phyloP scores from a whole-genome alignment of 768 basidiomycete species.

The Kwoniella europaea region DNA sequence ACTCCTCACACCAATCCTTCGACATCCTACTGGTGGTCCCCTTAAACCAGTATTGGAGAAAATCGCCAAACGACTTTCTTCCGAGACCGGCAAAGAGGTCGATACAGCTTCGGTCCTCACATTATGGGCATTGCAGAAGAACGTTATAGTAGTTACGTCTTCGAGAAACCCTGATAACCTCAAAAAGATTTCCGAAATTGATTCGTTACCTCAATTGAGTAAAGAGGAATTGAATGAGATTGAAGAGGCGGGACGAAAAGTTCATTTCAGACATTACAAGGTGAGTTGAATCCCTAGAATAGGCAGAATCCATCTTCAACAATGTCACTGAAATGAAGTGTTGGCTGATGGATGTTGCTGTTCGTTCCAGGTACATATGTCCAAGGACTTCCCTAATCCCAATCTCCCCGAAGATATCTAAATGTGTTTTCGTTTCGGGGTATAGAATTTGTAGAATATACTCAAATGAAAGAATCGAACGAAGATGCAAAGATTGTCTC shows the following conservation, averaged over 20 bases:
- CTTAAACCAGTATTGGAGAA: conserved; percentile 47
- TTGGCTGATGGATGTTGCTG: neutral
- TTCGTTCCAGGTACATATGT: conserved; percentile 49
- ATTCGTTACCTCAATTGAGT: conserved; percentile 38
- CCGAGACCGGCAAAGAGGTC: conserved; percentile 36
- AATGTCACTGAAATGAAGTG: neutral
- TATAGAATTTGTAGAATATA: no score
- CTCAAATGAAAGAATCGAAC: no score
- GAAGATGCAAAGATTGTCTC: no score
- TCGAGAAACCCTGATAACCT: conserved; percentile 43
- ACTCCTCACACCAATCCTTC: conserved; percentile 50
- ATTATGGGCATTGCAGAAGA: conserved; percentile 51
- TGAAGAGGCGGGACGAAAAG: conserved; percentile 48
- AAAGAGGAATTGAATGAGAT: conserved; percentile 57
- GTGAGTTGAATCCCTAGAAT: conserved; percentile 18
- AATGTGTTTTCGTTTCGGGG: neutral
- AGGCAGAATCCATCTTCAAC: neutral
- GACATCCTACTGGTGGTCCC: conserved; percentile 43
- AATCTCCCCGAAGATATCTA: conserved; percentile 17
- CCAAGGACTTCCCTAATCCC: conserved; percentile 52
- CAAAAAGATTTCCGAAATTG: conserved; percentile 40
- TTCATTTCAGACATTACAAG: conserved; percentile 54
- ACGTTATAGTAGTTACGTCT: conserved; percentile 49
- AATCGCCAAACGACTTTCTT: conserved; percentile 35
- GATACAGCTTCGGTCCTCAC: conserved; percentile 37